These are phyloP conservation scores for Pseudogymnoascus sp. DNA, from an alignment of 2,329 filamentous ascomycete species.

Conservation along the genomic window DNA sequence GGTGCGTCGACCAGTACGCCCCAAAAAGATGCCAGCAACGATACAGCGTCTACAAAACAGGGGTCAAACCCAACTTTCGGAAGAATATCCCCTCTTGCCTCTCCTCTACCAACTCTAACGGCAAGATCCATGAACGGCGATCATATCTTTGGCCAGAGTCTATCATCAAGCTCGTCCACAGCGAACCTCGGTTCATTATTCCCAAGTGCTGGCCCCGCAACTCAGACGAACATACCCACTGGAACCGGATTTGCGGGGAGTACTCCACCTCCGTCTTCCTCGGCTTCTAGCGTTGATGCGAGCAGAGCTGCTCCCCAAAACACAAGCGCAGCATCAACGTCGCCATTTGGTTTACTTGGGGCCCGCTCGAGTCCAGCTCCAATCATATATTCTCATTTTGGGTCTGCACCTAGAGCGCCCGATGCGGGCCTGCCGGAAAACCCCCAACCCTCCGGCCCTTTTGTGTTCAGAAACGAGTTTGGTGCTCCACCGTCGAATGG, in stretches of 20 bases:
- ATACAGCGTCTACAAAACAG: not conserved
- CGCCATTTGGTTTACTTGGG: not conserved
- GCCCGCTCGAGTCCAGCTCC: not conserved
- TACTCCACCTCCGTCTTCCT: conserved; percentile 26
- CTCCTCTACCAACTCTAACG: not conserved
- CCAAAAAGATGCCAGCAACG: not conserved
- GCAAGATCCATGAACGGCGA: not conserved
- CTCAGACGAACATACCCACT: not conserved
- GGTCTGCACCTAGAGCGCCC: not conserved
- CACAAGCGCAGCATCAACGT: not conserved
- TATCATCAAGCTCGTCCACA: not conserved
- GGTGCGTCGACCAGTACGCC: not conserved
- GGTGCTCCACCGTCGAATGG: not conserved
- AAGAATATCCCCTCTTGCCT: not conserved
- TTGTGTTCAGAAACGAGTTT: not conserved
- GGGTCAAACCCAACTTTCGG: not conserved
- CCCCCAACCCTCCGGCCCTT: not conserved
- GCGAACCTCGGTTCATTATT: not conserved
- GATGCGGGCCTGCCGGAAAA: not conserved
- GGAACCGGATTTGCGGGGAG: not conserved
- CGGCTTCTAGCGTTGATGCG: conserved; percentile 35
- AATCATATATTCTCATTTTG: not conserved
- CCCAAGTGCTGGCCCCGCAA: no score
- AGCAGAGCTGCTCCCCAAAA: conserved; percentile 25
- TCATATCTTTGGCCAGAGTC: not conserved